Base-by-base conservation (phyloP, 1,284 basidiomycete genomes). In the Boletus smithii region DNA sequence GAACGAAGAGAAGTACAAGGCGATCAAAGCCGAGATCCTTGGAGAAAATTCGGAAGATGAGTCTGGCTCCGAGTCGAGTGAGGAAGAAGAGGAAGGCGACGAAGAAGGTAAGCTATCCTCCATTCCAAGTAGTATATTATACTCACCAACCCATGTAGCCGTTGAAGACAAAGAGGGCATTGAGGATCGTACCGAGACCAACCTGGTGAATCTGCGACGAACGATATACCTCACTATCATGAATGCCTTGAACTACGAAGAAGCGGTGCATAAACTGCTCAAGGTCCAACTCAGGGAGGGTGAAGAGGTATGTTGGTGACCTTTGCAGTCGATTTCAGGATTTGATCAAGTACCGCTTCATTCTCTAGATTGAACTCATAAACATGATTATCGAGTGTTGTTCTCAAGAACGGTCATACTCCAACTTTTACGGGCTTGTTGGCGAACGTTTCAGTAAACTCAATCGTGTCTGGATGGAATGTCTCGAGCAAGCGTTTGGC, bases 311-410 rank as follows among this genome's bases (percentile, higher is more conserved):
- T 45, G 75, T 65, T 10, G 8, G 37, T 33, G 17, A n/a, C 37
- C n/a, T 30, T 35, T 34, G 4, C 16, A 16, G 14, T 20, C 20
- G 2, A 34, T 31, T 23, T 13, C 29, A 44, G 0, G 16, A 11
- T 37, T 8, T 20, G 35, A 34, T 30, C 17, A 23, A 37, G 24
- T 35, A 41, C 20, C 47, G 58, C 22, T 54, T 24, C 6, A 14
- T 16, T 16, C 37, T 46, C 26, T 7, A 95, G 89, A 90, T 93
- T 59, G 95, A 98, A 69, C 72, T 99, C 44, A 85, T 91, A 70
- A 98, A 99, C 75, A 99, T 99, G 95, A 81, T 99, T 51, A 88
- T 99, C 68, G 95, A 99, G 65, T 99, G 95, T 85, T 99, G 95
- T 67, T 99, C 95, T 3, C 95, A 99, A 74, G 95, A 99, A 67